phyloP scores from a whole-genome alignment of 768 basidiomycete species.

The Suillus tomentosus region DNA sequence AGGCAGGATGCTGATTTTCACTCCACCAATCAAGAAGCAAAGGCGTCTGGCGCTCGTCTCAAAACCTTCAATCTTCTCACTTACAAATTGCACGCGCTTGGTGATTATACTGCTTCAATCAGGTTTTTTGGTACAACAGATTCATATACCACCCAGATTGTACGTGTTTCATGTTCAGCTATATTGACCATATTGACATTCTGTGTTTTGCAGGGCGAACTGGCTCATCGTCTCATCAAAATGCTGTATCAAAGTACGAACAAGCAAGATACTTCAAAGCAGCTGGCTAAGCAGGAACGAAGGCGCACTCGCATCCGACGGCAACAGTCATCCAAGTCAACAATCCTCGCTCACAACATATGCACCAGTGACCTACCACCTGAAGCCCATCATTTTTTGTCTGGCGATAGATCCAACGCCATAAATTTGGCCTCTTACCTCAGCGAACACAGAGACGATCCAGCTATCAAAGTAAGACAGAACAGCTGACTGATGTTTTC shows the following conservation, averaged over 20 bases:
- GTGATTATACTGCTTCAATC: conserved; percentile 34
- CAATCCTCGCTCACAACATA: not conserved
- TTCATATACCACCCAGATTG: conserved; percentile 35
- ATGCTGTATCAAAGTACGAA: not conserved
- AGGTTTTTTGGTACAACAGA: conserved; percentile 36
- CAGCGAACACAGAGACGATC: conserved; percentile 1
- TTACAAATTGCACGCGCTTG: conserved; percentile 39
- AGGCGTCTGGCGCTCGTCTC: not conserved
- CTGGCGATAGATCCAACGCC: not conserved
- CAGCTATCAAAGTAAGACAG: conserved; percentile 19
- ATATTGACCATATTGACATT: not conserved
- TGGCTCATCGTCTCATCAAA: conserved; percentile 35
- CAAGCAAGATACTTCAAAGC: too few species aligned
- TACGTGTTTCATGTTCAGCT: conserved; percentile 17
- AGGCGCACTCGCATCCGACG: too few species aligned
- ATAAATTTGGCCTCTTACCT: conserved; percentile 11
- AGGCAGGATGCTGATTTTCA: not conserved
- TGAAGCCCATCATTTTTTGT: conserved; percentile 13
- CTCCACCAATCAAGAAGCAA: not conserved
- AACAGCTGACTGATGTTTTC: not conserved
- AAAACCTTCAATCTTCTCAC: conserved; percentile 34
- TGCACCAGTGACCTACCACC: not conserved
- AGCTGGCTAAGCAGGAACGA: too few species aligned
- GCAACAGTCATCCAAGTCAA: not conserved
- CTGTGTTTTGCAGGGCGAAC: conserved; percentile 31